Evolutionary conservation across 2,329 filamentous ascomycete species (phyloP).

Genomic region (Hypoxylon rubiginosum): DNA sequence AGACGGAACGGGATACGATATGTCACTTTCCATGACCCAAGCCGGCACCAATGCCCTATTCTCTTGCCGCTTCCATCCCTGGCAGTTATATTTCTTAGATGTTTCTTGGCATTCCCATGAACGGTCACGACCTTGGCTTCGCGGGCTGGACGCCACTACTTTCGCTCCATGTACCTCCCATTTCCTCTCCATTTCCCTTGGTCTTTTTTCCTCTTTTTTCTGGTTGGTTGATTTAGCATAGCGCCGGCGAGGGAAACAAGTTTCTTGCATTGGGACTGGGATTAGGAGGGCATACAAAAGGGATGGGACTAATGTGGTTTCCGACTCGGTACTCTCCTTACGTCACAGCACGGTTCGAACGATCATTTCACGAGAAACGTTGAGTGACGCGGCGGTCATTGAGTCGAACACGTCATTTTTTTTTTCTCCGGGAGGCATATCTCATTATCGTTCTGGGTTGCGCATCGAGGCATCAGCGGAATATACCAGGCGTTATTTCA

Average conservation of each 20-base stretch:
- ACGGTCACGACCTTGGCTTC: slow-evolving; percentile 18
- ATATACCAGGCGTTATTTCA: slow-evolving; percentile 53
- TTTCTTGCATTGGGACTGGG: slow-evolving; percentile 43
- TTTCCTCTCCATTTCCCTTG: slow-evolving; percentile 2
- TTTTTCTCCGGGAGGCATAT: slow-evolving; percentile 24
- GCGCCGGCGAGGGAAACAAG: slow-evolving; percentile 42
- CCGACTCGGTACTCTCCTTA: slow-evolving; percentile 17
- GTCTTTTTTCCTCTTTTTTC: slow-evolving; percentile 21
- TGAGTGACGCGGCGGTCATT: slow-evolving; percentile 18
- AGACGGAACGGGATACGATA: slow-evolving; percentile 38
- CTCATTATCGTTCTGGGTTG: slow-evolving; percentile 18
- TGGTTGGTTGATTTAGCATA: slow-evolving; percentile 45
- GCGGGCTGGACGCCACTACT: slow-evolving; percentile 37
- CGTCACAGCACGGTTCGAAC: slow-evolving; percentile 31
- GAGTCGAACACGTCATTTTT: slow-evolving; percentile 29
- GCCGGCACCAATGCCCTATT: slow-evolving; percentile 29
- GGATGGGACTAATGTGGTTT: slow-evolving; percentile 36
- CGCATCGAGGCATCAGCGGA: slow-evolving; percentile 43
- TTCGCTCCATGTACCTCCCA: slow-evolving; percentile 10
- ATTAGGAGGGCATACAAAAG: slow-evolving; percentile 37
- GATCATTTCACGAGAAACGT: slow-evolving; percentile 31
- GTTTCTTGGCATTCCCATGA: slow-evolving; percentile 25
- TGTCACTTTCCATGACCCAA: slow-evolving; percentile 19
- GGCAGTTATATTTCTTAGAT: slow-evolving; percentile 25
- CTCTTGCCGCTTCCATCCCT: slow-evolving; percentile 24